Base-by-base conservation (phyloP, 2,329 filamentous ascomycete genomes). In the Alternaria gansuensis region DNA sequence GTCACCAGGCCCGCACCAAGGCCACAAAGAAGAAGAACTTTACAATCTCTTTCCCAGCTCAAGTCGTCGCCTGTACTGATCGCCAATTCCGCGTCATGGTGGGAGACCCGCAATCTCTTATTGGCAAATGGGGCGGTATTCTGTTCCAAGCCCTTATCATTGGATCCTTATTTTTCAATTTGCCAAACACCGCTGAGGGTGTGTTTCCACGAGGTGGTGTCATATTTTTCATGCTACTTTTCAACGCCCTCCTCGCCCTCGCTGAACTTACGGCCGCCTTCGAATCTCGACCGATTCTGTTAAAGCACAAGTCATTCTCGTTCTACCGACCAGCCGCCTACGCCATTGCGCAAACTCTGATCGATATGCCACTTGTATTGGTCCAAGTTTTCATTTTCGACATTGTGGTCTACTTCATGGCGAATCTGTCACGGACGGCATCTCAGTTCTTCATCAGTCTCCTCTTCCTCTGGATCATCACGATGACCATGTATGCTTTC, bases 291-390 rank as follows among this genome's bases (percentile, higher is more conserved):
- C 88, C 87, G 0, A 89, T 91, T 55, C 75, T 91, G 37, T 77
- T 89, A 52, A 90, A 90, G 72, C 88, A 91, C 75, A 90, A 90
- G 69, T 86, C 83, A 24, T 90, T 90, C 63, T 87, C 87, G 0
- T 90, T 90, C 73, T 90, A 90, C 63, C 85, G 84, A 4, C 87
- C 86, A 2, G 80, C 85, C 0, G 86, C 87, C 17, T 87, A 83
- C 46, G 85, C 85, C 7, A 76, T 87, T 13, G 84, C 85, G 0
- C 84, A 87, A 59, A 85, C 84, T 0, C 78, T 85, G 3, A 81
- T 85, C 29, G 84, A 89, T 66, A 73, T 87, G 0, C 86, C 87
- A 0, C 74, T 87, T 8, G 82, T 87, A 0, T 75, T 87, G 17
- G 74, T 87, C 9, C 85, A 88, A 65, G 84, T 87, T 2, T 65